These are phyloP conservation scores for Bombardia bombarda DNA, from an alignment of 495 filamentous ascomycete genomes.

Conservation along the genomic window DNA sequence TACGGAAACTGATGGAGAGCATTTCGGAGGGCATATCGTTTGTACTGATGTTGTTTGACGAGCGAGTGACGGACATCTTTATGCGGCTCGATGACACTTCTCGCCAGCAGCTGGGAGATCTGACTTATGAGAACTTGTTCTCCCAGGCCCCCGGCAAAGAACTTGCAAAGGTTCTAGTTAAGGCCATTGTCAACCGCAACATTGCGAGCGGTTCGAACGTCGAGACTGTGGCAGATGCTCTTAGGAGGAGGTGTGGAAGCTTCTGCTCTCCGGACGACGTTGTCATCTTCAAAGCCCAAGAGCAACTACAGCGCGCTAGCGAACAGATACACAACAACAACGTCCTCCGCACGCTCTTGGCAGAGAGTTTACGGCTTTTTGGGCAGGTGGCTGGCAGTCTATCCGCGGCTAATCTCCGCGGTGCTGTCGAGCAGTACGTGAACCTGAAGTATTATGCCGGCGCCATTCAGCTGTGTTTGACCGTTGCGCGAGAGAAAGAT, in stretches of 20 bases:
- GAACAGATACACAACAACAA: conserved; percentile 70
- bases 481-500: conserved; percentile 73
- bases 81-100: conserved; percentile 62
- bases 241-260: conserved; percentile 82
- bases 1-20: conserved; percentile 71
- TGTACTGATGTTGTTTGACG: conserved; percentile 85
- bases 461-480: conserved; percentile 81
- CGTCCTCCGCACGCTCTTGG: conserved; percentile 69
- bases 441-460: conserved; percentile 83
- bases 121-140: conserved; percentile 85
- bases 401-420: conserved; percentile 69
- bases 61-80: conserved; percentile 82
- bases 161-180: conserved; percentile 92
- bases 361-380: conserved; percentile 83
- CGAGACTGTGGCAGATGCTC: conserved; percentile 89
- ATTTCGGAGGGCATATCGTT: conserved; percentile 96
- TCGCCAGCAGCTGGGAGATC: conserved; percentile 57
- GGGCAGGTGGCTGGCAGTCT: conserved; percentile 76
- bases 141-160: conserved; percentile 70
- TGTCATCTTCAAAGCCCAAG: conserved; percentile 95
- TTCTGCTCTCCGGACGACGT: conserved; percentile 98
- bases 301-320: conserved; percentile 77
- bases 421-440: conserved; percentile 70
- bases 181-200: conserved; percentile 95
- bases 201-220: conserved; percentile 94